These are phyloP conservation scores for Ramalina intermedia DNA, from an alignment of 495 filamentous ascomycete genomes.

Conservation along the genomic window DNA sequence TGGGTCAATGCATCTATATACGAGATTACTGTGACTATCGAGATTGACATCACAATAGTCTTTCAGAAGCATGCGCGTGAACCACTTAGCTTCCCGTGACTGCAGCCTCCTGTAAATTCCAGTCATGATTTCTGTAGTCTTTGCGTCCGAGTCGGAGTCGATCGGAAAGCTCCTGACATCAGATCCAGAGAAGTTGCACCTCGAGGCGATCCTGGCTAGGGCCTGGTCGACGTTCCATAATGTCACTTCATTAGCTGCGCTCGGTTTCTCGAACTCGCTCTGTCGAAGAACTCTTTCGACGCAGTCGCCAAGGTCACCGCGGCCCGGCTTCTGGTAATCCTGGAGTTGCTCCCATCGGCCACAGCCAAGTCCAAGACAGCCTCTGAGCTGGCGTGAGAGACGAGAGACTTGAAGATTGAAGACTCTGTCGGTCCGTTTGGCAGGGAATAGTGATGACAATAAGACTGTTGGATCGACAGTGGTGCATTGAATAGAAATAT, in stretches of 20 bases:
- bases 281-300: conserved; percentile 51
- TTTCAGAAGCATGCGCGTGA: conserved; percentile 71
- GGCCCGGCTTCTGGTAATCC: conserved; percentile 41
- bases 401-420: conserved; percentile 48
- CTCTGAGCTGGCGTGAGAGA: conserved; percentile 48
- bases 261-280: conserved; percentile 36
- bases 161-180: conserved; percentile 32
- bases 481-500: conserved; percentile 31
- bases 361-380: conserved; percentile 44
- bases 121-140: neutral
- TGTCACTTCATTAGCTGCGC: conserved; percentile 32
- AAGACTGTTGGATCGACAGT: conserved; percentile 42
- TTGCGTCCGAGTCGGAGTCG: conserved; percentile 28
- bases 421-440: conserved; percentile 58
- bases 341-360: conserved; percentile 45
- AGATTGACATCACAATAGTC: conserved; percentile 43
- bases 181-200: conserved; percentile 54
- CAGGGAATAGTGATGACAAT: conserved; percentile 59
- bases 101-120: conserved; percentile 44
- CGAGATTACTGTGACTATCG: conserved; percentile 29
- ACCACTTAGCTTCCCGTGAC: conserved; percentile 73
- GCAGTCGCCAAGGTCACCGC: conserved; percentile 53
- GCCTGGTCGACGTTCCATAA: conserved; percentile 62
- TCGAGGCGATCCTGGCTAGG: conserved; percentile 48
- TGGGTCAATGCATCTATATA: conserved; percentile 38